A percentile compares a stretch with the other conserved stretches of the same genome.
phyloP scores from a whole-genome alignment of 129 eudicot genomes.

The Cynara cardunculus region DNA sequence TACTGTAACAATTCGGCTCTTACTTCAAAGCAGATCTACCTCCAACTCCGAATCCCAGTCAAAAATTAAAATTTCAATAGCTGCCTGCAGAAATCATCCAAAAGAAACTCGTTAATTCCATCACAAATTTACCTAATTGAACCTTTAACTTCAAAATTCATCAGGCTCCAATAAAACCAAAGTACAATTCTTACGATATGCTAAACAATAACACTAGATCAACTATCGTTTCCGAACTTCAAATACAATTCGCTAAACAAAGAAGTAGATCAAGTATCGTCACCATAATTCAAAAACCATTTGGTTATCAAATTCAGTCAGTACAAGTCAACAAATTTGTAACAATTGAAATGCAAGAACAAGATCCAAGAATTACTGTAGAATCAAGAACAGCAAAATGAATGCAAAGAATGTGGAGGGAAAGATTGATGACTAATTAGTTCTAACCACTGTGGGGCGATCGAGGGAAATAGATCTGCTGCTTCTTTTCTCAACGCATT shows the following conservation, averaged over 20 bases:
- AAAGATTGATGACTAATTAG: not conserved
- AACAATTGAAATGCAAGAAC: not conserved
- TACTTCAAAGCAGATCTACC: slow-evolving; percentile 39
- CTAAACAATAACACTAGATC: slow-evolving; percentile 7
- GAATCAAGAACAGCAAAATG: slow-evolving; percentile 1
- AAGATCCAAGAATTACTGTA: not conserved
- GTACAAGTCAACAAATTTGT: not conserved
- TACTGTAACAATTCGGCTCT: slow-evolving; percentile 23
- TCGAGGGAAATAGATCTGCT: slow-evolving; percentile 28
- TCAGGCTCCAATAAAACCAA: not conserved
- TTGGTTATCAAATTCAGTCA: not conserved
- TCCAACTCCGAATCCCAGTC: slow-evolving; percentile 27
- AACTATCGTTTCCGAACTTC: not conserved
- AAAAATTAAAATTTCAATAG: slow-evolving; percentile 19
- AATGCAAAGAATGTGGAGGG: slow-evolving; percentile 15
- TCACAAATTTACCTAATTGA: not conserved
- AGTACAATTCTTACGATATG: not conserved
- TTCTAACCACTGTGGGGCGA: slow-evolving; percentile 19
- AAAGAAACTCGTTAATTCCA: slow-evolving; percentile 5
- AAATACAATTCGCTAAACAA: not conserved
- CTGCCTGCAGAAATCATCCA: slow-evolving; percentile 35
- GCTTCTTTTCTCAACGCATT: slow-evolving; percentile 31
- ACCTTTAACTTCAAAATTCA: not conserved
- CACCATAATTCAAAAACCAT: not conserved
- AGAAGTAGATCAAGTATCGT: not conserved